A percentile compares a stretch with the other conserved stretches of the same genome.
Conservation (phyloP, 1,284 basidiomycete genomes). For the Leccinum fallax region DNA sequence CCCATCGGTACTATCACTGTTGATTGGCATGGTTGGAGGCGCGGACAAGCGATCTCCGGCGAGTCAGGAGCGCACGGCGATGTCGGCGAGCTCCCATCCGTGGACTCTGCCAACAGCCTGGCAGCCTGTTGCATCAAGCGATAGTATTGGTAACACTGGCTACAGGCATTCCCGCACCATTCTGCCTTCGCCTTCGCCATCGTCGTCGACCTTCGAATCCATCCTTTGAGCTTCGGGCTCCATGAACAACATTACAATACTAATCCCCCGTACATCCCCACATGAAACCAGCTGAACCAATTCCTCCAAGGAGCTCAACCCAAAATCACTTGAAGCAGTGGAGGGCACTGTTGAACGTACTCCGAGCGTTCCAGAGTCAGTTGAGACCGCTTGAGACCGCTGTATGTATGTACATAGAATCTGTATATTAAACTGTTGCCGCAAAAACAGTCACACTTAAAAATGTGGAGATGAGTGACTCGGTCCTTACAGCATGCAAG, state of each 20-base stretch:
- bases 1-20: not conserved
- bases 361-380: not conserved
- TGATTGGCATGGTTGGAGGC: not conserved
- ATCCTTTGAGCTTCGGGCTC: not conserved
- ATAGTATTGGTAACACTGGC: not conserved
- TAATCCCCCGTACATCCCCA: not conserved
- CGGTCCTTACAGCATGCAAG: not conserved
- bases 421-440: too few relatives aligned
- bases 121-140: too few relatives aligned
- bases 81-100: not conserved
- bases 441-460: not conserved
- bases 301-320: not conserved
- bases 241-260: not conserved
- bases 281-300: not conserved
- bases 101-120: not conserved
- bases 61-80: not conserved
- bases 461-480: not conserved
- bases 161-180: not conserved
- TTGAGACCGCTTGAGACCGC: not conserved
- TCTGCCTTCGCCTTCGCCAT: not conserved
- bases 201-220: not conserved
- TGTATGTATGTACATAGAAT: too few relatives aligned
- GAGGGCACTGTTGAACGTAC: not conserved
- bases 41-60: not conserved
- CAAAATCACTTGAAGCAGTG: not conserved